Conservation (phyloP, 1,284 basidiomycete species). For the Ganoderma meredithae region DNA sequence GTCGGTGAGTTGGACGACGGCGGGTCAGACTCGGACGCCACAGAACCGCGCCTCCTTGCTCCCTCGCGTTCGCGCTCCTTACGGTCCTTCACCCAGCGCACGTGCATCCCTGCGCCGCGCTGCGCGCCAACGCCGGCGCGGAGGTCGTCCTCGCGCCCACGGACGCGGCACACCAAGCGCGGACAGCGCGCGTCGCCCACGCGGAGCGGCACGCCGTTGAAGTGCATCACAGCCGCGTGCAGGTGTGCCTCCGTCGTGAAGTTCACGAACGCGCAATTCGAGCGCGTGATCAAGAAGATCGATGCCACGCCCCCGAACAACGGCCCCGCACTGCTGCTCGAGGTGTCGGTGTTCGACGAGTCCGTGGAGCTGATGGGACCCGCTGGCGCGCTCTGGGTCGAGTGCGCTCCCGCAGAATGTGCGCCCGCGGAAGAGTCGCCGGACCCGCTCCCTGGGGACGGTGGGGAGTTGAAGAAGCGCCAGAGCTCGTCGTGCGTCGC, state of each 20-base stretch:
- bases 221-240: slow-evolving; percentile 71
- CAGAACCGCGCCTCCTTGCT: slow-evolving; percentile 23
- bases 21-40: slow-evolving; percentile 40
- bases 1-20: slow-evolving; percentile 33
- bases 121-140: slow-evolving; percentile 93
- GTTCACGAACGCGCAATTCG: slow-evolving; percentile 95
- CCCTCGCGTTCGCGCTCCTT: slow-evolving; percentile 42
- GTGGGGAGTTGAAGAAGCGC: slow-evolving; percentile 77
- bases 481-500: slow-evolving; percentile 89
- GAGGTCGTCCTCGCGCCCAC: slow-evolving; percentile 86
- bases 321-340: slow-evolving; percentile 19
- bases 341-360: slow-evolving; percentile 19
- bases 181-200: slow-evolving; percentile 77
- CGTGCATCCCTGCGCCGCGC: slow-evolving; percentile 87
- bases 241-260: slow-evolving; percentile 75
- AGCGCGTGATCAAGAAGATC: slow-evolving; percentile 92
- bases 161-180: slow-evolving; percentile 85
- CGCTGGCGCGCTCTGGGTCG: slow-evolving; percentile 31
- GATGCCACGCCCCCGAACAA: slow-evolving; percentile 73
- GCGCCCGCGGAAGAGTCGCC: slow-evolving; percentile 25
- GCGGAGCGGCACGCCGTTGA: slow-evolving; percentile 75
- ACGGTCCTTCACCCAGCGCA: slow-evolving; percentile 76
- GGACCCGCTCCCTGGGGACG: slow-evolving; percentile 24
- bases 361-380: slow-evolving; percentile 25
- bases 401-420: slow-evolving; percentile 24